Evolutionary conservation across 768 basidiomycete genomes (phyloP).

Genomic region (Lyophyllum atratum): DNA sequence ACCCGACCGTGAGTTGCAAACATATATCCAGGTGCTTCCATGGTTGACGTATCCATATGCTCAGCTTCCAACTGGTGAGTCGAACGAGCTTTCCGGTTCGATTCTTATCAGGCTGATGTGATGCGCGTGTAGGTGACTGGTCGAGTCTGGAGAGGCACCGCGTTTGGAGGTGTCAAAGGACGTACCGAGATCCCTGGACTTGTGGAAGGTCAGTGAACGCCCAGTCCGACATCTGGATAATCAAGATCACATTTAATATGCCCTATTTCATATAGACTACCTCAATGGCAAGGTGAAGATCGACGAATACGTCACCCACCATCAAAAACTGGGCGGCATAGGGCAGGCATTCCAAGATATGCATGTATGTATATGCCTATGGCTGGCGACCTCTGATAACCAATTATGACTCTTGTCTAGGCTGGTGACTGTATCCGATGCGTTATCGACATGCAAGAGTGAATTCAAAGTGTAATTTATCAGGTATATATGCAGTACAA

Average conservation of each 20-base stretch:
- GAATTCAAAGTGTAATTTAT: slow-evolving; percentile 25
- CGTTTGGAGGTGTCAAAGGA: slow-evolving; percentile 98
- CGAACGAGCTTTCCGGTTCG: neutral
- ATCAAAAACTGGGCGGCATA: slow-evolving; percentile 70
- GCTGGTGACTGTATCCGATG: slow-evolving; percentile 91
- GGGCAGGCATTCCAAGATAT: slow-evolving; percentile 93
- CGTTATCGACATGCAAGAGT: slow-evolving; percentile 82
- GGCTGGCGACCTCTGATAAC: neutral
- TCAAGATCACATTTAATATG: neutral
- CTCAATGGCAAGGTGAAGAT: slow-evolving; percentile 81
- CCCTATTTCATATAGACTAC: slow-evolving; percentile 60
- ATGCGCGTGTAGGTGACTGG: slow-evolving; percentile 68
- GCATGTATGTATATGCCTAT: slow-evolving; percentile 68
- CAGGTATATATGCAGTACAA: slow-evolving; percentile 4
- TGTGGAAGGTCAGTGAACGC: slow-evolving; percentile 67
- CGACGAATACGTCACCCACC: slow-evolving; percentile 96
- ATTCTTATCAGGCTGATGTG: neutral
- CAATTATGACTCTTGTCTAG: slow-evolving; percentile 39
- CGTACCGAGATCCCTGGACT: slow-evolving; percentile 93
- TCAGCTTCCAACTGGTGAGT: slow-evolving; percentile 56
- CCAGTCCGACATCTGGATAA: neutral
- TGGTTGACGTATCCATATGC: neutral
- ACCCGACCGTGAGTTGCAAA: slow-evolving; percentile 71
- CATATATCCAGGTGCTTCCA: slow-evolving; percentile 3
- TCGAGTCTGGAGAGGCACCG: slow-evolving; percentile 91